These are phyloP conservation scores for Ehretia macrophylla DNA, from an alignment of 257 asterid genomes.

Conservation along the genomic window DNA sequence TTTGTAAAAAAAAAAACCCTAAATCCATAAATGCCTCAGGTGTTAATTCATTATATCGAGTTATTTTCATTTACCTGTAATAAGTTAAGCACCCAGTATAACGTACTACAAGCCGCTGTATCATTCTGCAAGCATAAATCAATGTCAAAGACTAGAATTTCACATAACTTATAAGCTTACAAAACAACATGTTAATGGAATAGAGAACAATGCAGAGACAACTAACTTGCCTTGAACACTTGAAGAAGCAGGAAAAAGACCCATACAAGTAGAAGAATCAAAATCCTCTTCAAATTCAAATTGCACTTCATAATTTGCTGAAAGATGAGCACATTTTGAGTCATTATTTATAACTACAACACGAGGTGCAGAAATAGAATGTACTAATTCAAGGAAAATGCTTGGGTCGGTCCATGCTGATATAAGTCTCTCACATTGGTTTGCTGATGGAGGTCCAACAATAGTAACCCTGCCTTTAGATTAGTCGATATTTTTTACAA, in stretches of 20 bases:
- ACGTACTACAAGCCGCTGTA: slow-evolving; percentile 42
- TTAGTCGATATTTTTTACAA: no score
- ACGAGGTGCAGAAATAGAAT: not conserved
- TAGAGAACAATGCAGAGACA: not conserved
- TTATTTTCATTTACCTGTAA: slow-evolving; percentile 52
- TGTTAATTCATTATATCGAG: not conserved
- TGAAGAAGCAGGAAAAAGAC: slow-evolving; percentile 74
- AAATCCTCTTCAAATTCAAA: slow-evolving; percentile 47
- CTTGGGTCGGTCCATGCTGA: no score
- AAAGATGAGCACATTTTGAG: slow-evolving; percentile 1
- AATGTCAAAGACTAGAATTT: not conserved
- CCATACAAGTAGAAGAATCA: slow-evolving; percentile 63
- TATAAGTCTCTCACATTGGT: no score
- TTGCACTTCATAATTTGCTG: slow-evolving; percentile 71
- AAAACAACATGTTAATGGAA: not conserved
- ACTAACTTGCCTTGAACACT: slow-evolving; percentile 67
- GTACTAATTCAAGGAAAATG: not conserved
- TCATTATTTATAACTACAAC: not conserved
- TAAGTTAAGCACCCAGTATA: slow-evolving; percentile 73
- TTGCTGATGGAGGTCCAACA: no score
- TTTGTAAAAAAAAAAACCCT: no score
- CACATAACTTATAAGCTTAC: not conserved
- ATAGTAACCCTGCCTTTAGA: no score
- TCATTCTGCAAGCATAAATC: slow-evolving; percentile 44
- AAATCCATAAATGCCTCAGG: no score